phyloP scores from a whole-genome alignment of 179 eudicot species.

The Amaranthus tricolor region DNA sequence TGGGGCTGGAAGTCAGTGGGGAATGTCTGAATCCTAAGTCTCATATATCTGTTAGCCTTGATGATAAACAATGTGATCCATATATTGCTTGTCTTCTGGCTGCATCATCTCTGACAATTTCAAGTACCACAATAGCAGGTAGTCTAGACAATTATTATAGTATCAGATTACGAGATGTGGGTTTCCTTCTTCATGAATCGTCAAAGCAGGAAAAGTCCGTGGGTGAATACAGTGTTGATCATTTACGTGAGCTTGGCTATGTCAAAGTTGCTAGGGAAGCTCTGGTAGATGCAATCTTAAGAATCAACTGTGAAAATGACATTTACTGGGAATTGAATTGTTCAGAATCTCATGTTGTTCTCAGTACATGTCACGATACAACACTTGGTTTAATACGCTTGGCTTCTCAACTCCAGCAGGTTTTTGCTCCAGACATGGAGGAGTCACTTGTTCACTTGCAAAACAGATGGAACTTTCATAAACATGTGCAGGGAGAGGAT shows the following conservation, averaged over 20 bases:
- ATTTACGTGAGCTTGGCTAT: slow-evolving; percentile 62
- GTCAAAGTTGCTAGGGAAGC: slow-evolving; percentile 77
- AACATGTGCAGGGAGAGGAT: slow-evolving; percentile 48
- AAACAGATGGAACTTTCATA: slow-evolving; percentile 73
- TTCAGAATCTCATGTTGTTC: slow-evolving; percentile 53
- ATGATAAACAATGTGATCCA: slow-evolving; percentile 31
- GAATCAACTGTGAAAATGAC: slow-evolving; percentile 44
- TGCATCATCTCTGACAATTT: slow-evolving; percentile 67
- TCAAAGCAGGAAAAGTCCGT: slow-evolving; percentile 30
- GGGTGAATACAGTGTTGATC: slow-evolving; percentile 46
- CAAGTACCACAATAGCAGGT: slow-evolving; percentile 40
- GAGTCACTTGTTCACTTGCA: slow-evolving; percentile 82
- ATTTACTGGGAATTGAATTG: slow-evolving; percentile 73
- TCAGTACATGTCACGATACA: slow-evolving; percentile 90
- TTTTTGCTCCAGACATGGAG: slow-evolving; percentile 86
- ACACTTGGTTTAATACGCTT: slow-evolving; percentile 60
- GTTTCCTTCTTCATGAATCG: slow-evolving; percentile 59
- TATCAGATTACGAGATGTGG: slow-evolving; percentile 67
- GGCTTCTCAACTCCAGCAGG: slow-evolving; percentile 80
- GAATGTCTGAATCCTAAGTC: slow-evolving; percentile 30
- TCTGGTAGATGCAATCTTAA: slow-evolving; percentile 53
- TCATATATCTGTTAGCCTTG: slow-evolving; percentile 25
- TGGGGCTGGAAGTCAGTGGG: slow-evolving; percentile 21
- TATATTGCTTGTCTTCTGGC: slow-evolving; percentile 70
- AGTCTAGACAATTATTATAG: slow-evolving; percentile 42